Percentiles rank a stretch among this genome's conserved stretches.
These are phyloP conservation scores for Cucumis melo DNA, from an alignment of 306 rosid genomes.

Conservation along the genomic window DNA sequence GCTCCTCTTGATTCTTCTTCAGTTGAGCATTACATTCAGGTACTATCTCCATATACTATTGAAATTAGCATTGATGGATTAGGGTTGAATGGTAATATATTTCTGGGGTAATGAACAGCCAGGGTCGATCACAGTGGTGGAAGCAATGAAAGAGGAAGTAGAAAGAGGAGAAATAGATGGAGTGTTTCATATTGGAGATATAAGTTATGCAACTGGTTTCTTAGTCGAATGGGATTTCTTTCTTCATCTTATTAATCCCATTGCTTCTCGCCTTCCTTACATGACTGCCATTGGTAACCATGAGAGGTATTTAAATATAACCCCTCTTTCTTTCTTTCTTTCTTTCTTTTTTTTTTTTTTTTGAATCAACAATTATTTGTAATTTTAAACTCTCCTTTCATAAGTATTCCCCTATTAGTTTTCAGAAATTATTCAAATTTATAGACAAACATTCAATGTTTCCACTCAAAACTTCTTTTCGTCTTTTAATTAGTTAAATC, in stretches of 20 bases:
- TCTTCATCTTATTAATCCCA: slow-evolving; percentile 42
- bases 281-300: slow-evolving; percentile 94
- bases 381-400: too few relatives aligned
- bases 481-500: too few relatives aligned
- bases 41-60: background rate
- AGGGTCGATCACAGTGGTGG: slow-evolving; percentile 65
- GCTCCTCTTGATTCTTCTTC: slow-evolving; percentile 65
- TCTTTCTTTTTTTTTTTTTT: too few relatives aligned
- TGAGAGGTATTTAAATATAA: slow-evolving; percentile 41
- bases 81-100: too few relatives aligned
- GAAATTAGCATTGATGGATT: too few relatives aligned
- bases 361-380: too few relatives aligned
- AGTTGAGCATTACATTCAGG: slow-evolving; percentile 85
- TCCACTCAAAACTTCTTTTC: too few relatives aligned
- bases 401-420: too few relatives aligned
- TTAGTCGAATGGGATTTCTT: slow-evolving; percentile 87
- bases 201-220: slow-evolving; percentile 87
- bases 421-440: too few relatives aligned
- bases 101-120: slow-evolving; percentile 27
- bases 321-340: too few relatives aligned
- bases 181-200: slow-evolving; percentile 83
- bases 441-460: too few relatives aligned
- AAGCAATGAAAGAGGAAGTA: slow-evolving; percentile 39
- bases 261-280: slow-evolving; percentile 60
- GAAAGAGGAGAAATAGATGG: slow-evolving; percentile 35